Evolutionary conservation across 2,329 filamentous ascomycete genomes (phyloP).

Genomic region (Clonostachys solani): DNA sequence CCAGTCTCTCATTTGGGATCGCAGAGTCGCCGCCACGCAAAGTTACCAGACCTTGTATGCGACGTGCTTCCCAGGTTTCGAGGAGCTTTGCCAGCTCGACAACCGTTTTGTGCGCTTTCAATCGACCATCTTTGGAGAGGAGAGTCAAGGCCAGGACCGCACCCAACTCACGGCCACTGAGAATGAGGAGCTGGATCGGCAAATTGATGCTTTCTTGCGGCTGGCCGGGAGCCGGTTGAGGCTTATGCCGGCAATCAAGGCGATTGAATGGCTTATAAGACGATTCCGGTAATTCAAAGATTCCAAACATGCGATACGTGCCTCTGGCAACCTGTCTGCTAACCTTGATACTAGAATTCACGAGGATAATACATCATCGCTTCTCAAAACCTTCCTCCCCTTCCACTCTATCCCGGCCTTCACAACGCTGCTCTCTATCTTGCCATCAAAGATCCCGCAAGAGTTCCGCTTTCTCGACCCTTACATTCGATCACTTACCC

Average conservation of each 20-base stretch:
- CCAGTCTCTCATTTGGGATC: constrained; percentile 92
- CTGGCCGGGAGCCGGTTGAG: constrained; percentile 73
- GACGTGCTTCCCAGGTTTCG: constrained; percentile 83
- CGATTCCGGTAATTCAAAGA: constrained; percentile 67
- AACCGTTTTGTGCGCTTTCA: constrained; percentile 70
- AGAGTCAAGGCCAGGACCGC: constrained; percentile 86
- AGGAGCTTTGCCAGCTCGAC: constrained; percentile 87
- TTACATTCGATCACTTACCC: constrained; percentile 74
- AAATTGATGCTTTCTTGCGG: constrained; percentile 77
- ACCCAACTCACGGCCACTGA: constrained; percentile 77
- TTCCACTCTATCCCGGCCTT: constrained; percentile 88
- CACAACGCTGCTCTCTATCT: constrained; percentile 78
- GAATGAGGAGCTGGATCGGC: constrained; percentile 75
- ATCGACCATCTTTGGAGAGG: constrained; percentile 82
- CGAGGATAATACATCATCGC: constrained; percentile 76
- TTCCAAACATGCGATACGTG: not conserved
- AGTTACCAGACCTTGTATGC: constrained; percentile 86
- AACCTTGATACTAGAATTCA: constrained; percentile 61
- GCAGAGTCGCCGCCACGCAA: constrained; percentile 78
- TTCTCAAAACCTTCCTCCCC: constrained; percentile 85
- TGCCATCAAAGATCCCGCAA: constrained; percentile 69
- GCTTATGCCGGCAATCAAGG: constrained; percentile 83
- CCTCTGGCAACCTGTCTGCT: constrained; percentile 3
- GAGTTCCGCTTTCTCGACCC: constrained; percentile 82
- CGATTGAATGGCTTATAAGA: constrained; percentile 91